These are phyloP conservation scores for Nemania serpens DNA, from an alignment of 2,329 filamentous ascomycete species.

Conservation along the genomic window DNA sequence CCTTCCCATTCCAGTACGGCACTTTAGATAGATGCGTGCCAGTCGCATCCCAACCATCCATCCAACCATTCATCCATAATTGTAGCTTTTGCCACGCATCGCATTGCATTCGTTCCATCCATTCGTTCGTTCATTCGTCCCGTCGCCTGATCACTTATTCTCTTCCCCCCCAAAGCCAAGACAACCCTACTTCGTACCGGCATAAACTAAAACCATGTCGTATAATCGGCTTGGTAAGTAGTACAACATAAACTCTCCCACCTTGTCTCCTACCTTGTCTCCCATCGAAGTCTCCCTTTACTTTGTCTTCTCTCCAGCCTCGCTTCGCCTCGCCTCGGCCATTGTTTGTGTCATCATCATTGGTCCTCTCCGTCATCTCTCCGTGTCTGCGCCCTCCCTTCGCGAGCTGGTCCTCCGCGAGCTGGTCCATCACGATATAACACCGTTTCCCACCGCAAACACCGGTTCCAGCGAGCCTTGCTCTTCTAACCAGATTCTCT, in stretches of 20 bases:
- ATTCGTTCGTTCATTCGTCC: conserved; percentile 13
- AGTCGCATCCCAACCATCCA: conserved; percentile 21
- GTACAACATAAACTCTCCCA: conserved; percentile 46
- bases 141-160: conserved; percentile 6
- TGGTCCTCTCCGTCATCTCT: background rate
- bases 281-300: conserved; percentile 26
- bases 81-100: conserved; percentile 22
- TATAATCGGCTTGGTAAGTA: conserved; percentile 75
- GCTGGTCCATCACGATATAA: conserved; percentile 2
- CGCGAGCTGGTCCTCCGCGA: background rate
- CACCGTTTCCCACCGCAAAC: background rate
- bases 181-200: conserved; percentile 8
- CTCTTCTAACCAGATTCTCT: conserved; percentile 12
- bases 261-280: conserved; percentile 9
- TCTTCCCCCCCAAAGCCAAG: conserved; percentile 12
- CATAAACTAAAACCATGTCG: conserved; percentile 57
- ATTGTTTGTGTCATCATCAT: conserved; percentile 12
- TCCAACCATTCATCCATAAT: background rate
- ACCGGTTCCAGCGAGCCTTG: background rate
- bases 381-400: background rate
- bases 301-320: background rate
- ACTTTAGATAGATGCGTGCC: conserved; percentile 19
- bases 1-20: conserved; percentile 26
- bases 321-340: background rate
- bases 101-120: conserved; percentile 27